A percentile compares a stretch with the other conserved stretches of the same genome.
phyloP scores from a whole-genome alignment of 805 yeast species.

The Wickerhamiella azyma region DNA sequence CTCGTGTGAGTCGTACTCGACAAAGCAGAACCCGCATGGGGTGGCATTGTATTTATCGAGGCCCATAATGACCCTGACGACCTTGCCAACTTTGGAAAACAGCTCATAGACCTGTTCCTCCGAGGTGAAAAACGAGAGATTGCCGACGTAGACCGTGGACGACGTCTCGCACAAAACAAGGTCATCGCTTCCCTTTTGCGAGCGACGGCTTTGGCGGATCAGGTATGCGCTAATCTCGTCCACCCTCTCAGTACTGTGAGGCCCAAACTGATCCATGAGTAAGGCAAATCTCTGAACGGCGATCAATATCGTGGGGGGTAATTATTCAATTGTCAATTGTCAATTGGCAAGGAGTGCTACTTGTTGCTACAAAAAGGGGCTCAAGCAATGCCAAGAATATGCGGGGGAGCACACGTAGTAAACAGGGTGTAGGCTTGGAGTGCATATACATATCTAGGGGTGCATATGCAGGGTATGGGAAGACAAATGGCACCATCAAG shows the following conservation, averaged over 20 bases:
- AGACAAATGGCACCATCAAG: neutral
- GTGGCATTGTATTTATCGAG: slow-evolving; percentile 79
- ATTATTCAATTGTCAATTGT: too few relatives aligned
- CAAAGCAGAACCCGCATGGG: slow-evolving; percentile 95
- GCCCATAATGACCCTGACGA: slow-evolving; percentile 82
- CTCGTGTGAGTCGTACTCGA: slow-evolving; percentile 52
- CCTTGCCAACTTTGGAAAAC: slow-evolving; percentile 60
- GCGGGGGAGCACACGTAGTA: too few relatives aligned
- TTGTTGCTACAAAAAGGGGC: too few relatives aligned
- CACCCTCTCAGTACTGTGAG: slow-evolving; percentile 27
- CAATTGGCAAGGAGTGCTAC: too few relatives aligned
- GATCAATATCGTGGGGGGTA: too few relatives aligned
- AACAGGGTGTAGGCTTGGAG: neutral
- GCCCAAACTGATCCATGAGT: slow-evolving; percentile 14
- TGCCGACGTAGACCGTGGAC: slow-evolving; percentile 81
- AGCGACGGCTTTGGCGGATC: slow-evolving; percentile 24
- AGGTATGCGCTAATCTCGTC: slow-evolving; percentile 26
- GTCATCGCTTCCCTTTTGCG: slow-evolving; percentile 33
- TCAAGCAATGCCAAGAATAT: too few relatives aligned
- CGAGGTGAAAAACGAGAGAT: slow-evolving; percentile 76
- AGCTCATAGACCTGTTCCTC: slow-evolving; percentile 90
- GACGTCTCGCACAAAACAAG: slow-evolving; percentile 52
- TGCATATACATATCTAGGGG: neutral
- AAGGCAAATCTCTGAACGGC: neutral
- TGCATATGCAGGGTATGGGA: neutral